Evolutionary conservation across 805 yeast genomes (phyloP).

Genomic region (Metschnikowia koreensis): DNA sequence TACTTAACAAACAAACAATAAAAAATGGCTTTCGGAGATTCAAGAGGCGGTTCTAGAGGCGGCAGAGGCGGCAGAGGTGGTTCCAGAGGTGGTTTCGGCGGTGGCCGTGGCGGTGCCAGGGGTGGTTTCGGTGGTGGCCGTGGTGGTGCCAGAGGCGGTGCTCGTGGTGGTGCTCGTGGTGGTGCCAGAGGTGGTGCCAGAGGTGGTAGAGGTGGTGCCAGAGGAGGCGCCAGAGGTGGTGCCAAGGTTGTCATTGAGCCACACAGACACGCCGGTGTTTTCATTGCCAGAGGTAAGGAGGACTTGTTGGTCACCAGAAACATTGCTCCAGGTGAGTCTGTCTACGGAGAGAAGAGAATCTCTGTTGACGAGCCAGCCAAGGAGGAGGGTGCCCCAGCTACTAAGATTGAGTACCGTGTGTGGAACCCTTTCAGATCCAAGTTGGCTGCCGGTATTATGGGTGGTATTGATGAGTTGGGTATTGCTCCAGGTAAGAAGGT

Average conservation of each 20-base stretch:
- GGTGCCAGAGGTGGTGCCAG: slow-evolving; percentile 52
- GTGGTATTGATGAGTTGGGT: slow-evolving; percentile 97
- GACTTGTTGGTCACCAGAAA: slow-evolving; percentile 96
- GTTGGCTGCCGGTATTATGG: slow-evolving; percentile 99
- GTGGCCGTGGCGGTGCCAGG: slow-evolving; percentile 44
- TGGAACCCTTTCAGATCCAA: slow-evolving; percentile 99
- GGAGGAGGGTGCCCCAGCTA: slow-evolving; percentile 84
- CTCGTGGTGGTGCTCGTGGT: slow-evolving; percentile 36
- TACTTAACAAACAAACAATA: slow-evolving; percentile 7
- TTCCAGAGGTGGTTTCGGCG: slow-evolving; percentile 55
- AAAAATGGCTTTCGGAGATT: slow-evolving; percentile 22
- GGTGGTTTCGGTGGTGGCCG: slow-evolving; percentile 40
- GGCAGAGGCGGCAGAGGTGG: slow-evolving; percentile 42
- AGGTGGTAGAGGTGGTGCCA: slow-evolving; percentile 64
- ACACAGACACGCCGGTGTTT: slow-evolving; percentile 98
- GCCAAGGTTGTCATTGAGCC: slow-evolving; percentile 98
- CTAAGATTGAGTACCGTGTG: slow-evolving; percentile 97
- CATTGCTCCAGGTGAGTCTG: slow-evolving; percentile 97
- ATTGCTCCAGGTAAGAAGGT: slow-evolving; percentile 98
- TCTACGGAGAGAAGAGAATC: slow-evolving; percentile 97
- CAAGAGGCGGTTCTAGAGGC: slow-evolving; percentile 23
- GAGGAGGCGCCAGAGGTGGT: slow-evolving; percentile 85
- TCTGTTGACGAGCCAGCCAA: slow-evolving; percentile 88
- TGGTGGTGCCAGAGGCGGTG: slow-evolving; percentile 33
- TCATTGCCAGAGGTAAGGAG: slow-evolving; percentile 99